phyloP scores from a whole-genome alignment of 352 stramenopile species.

The Phytophthora ramorum region DNA sequence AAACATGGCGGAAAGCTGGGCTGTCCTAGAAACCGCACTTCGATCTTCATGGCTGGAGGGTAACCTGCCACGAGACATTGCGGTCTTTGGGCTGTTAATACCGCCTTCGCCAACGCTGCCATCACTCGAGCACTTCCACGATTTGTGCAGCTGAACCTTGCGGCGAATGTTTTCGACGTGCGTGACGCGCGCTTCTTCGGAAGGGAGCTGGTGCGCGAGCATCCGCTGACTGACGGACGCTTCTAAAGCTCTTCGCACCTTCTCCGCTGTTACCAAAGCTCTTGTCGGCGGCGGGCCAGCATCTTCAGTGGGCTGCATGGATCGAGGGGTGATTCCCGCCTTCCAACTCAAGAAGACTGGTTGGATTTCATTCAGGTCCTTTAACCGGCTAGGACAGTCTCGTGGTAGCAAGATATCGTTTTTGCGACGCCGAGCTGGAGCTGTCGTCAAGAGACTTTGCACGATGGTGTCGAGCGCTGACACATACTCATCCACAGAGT shows the following conservation, averaged over 20 bases:
- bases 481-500: conserved; percentile 49
- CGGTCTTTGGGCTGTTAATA: conserved; percentile 5
- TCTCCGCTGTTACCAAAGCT: conserved; percentile 18
- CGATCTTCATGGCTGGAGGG: conserved; percentile 3
- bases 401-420: background rate
- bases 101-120: conserved; percentile 1
- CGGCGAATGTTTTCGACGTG: conserved; percentile 59
- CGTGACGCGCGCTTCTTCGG: conserved; percentile 36
- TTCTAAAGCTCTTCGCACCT: conserved; percentile 23
- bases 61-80: conserved; percentile 6
- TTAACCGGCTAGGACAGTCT: conserved; percentile 22
- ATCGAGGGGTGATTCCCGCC: conserved; percentile 31
- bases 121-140: conserved; percentile 51
- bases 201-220: conserved; percentile 34
- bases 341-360: conserved; percentile 55
- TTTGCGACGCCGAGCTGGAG: background rate
- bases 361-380: conserved; percentile 55
- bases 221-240: conserved; percentile 31
- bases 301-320: conserved; percentile 9
- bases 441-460: conserved; percentile 39
- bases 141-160: conserved; percentile 65
- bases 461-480: conserved; percentile 52
- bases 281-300: background rate
- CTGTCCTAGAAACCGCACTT: background rate
- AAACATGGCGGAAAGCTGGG: conserved; percentile 17